These are phyloP conservation scores for Bombardia bombarda DNA, from an alignment of 495 filamentous ascomycete genomes.

Conservation along the genomic window DNA sequence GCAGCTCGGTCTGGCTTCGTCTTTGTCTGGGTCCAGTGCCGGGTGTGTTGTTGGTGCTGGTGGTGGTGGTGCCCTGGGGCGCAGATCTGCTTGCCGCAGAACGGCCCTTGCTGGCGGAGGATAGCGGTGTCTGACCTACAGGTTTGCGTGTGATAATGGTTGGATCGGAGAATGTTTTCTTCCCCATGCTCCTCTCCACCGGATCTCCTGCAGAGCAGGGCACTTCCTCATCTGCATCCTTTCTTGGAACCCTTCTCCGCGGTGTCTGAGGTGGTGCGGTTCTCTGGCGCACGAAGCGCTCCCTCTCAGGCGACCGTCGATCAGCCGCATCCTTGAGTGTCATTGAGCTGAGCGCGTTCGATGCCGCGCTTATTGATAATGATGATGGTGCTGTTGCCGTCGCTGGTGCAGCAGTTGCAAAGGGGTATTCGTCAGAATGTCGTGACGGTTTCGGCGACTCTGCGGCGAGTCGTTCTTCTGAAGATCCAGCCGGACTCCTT, in stretches of 20 bases:
- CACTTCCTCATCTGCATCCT: constrained; percentile 3
- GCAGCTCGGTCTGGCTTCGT: neutral
- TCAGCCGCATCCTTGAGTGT: constrained; percentile 17
- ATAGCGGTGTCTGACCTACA: constrained; percentile 1
- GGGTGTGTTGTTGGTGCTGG: neutral
- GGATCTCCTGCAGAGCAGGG: neutral
- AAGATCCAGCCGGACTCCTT: constrained; percentile 15
- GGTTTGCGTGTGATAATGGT: constrained; percentile 9
- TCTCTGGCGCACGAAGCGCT: constrained; percentile 5
- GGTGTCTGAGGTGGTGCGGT: constrained; percentile 12
- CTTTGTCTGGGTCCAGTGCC: constrained; percentile 1
- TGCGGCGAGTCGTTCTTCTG: no score
- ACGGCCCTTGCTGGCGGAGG: constrained; percentile 4
- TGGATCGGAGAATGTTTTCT: constrained; percentile 13
- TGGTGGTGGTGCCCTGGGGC: neutral
- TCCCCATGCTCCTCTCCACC: neutral
- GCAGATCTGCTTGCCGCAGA: constrained; percentile 3
- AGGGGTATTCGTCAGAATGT: constrained; percentile 18
- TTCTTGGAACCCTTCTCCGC: constrained; percentile 6
- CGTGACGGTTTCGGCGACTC: no score
- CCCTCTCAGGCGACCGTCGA: constrained; percentile 4
- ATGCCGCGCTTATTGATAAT: constrained; percentile 39
- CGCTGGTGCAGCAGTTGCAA: constrained; percentile 15
- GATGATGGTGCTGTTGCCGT: constrained; percentile 27
- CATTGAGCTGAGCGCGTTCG: constrained; percentile 34